A percentile compares a stretch with the other conserved stretches of the same genome.
These are phyloP conservation scores for Thelonectria discophora DNA, from an alignment of 2,329 filamentous ascomycete genomes.

Conservation along the genomic window DNA sequence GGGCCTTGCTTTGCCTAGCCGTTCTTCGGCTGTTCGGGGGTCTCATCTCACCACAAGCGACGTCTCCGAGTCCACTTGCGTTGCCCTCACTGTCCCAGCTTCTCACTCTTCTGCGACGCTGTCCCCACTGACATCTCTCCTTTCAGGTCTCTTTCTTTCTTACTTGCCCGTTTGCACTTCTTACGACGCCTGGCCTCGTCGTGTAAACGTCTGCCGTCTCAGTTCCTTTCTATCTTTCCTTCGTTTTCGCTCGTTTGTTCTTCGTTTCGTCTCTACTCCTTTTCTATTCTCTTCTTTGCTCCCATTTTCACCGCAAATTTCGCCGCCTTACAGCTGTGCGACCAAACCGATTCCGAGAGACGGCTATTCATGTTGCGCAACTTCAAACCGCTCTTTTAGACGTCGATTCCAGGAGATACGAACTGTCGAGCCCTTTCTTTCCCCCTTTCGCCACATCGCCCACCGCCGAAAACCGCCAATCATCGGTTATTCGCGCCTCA, in stretches of 20 bases:
- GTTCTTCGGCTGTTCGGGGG: conserved; percentile 12
- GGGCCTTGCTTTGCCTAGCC: conserved; percentile 8
- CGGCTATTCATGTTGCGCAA: conserved; percentile 39
- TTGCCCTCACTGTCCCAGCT: conserved; percentile 24
- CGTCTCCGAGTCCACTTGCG: conserved; percentile 28
- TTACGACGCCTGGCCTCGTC: conserved; percentile 39
- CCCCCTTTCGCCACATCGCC: not conserved
- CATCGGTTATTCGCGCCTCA: conserved; percentile 31
- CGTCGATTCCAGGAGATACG: conserved; percentile 36
- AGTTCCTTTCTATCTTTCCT: conserved; percentile 28
- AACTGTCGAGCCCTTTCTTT: conserved; percentile 28
- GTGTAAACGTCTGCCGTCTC: conserved; percentile 36
- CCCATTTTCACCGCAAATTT: conserved; percentile 30
- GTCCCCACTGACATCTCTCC: conserved; percentile 27
- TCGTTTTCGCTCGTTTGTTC: conserved; percentile 32
- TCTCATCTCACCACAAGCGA: conserved; percentile 22
- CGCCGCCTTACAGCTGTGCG: conserved; percentile 33
- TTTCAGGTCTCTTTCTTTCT: conserved; percentile 28
- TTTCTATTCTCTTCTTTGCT: conserved; percentile 10
- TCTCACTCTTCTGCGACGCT: conserved; percentile 34
- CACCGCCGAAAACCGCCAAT: conserved; percentile 25
- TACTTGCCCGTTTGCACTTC: conserved; percentile 31
- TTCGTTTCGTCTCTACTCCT: conserved; percentile 22
- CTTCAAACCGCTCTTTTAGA: conserved; percentile 35
- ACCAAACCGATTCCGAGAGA: conserved; percentile 32